Percentiles rank a stretch among this genome's conserved stretches.
phyloP scores from a whole-genome alignment of 148 eudicot genomes.

The Arbutus unedo region DNA sequence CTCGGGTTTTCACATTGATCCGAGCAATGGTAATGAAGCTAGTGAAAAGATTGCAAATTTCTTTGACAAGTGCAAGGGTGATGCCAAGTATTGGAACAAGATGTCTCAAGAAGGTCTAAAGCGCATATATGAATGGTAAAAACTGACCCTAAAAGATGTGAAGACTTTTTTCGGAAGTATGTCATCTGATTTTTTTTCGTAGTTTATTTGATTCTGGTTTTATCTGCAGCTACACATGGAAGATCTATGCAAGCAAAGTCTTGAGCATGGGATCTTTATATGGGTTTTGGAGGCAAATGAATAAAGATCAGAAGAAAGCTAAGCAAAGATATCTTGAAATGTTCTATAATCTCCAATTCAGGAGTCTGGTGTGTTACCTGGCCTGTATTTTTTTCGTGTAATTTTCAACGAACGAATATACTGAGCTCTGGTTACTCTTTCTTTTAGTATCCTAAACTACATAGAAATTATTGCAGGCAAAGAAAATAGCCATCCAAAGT shows the following conservation, averaged over 20 bases:
- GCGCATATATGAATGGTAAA: slow-evolving; percentile 61
- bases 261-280: slow-evolving; percentile 74
- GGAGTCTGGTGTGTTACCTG: slow-evolving; percentile 52
- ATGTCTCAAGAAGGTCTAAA: slow-evolving; percentile 44
- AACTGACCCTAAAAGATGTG: neutral
- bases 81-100: slow-evolving; percentile 42
- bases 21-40: slow-evolving; percentile 45
- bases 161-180: neutral
- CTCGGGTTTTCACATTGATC: slow-evolving; percentile 62
- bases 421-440: too few relatives aligned
- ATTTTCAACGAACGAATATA: neutral
- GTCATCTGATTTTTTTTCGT: neutral
- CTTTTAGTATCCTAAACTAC: neutral
- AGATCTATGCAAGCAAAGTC: slow-evolving; percentile 58
- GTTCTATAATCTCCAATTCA: slow-evolving; percentile 74
- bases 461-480: slow-evolving; percentile 37
- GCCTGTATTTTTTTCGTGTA: neutral
- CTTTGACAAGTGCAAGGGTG: slow-evolving; percentile 50
- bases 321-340: slow-evolving; percentile 75
- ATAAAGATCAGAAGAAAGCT: slow-evolving; percentile 71
- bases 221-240: slow-evolving; percentile 64
- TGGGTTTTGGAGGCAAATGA: slow-evolving; percentile 68
- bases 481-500: slow-evolving; percentile 43
- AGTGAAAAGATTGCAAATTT: slow-evolving; percentile 58
- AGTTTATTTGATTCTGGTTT: neutral